Conservation (phyloP, 2,329 filamentous ascomycete genomes). For the Alternaria hordeiaustralica region DNA sequence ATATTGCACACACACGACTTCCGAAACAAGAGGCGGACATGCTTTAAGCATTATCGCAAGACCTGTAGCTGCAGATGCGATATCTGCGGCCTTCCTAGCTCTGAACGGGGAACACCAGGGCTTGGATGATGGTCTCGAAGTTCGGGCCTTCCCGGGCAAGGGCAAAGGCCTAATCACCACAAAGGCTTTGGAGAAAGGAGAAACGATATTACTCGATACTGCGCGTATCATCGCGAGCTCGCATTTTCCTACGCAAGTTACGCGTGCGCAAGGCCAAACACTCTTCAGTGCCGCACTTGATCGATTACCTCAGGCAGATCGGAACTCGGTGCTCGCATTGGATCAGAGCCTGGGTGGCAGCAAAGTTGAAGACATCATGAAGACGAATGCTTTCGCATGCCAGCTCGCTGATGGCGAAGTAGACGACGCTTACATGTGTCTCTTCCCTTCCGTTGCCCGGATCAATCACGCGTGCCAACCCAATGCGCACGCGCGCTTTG, state of each 20-base stretch:
- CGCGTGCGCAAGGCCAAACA: conserved; percentile 10
- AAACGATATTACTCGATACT: conserved; percentile 28
- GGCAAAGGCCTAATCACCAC: conserved; percentile 31
- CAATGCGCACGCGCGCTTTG: conserved; percentile 31
- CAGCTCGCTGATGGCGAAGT: conserved; percentile 25
- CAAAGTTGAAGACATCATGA: conserved; percentile 26
- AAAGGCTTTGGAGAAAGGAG: conserved; percentile 17
- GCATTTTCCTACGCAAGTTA: conserved; percentile 20
- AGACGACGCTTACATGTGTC: conserved; percentile 31
- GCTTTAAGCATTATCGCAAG: conserved; percentile 31
- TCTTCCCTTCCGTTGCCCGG: conserved; percentile 29
- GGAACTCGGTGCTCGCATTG: conserved; percentile 12
- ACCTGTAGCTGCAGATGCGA: conserved; percentile 20
- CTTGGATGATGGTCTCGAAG: conserved; percentile 11
- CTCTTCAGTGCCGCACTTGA: conserved; percentile 21
- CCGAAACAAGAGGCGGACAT: conserved; percentile 14
- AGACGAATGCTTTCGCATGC: conserved; percentile 35
- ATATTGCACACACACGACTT: conserved; percentile 29
- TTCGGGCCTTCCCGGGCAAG: conserved; percentile 27
- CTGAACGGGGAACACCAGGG: background rate
- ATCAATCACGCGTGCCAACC: conserved; percentile 36
- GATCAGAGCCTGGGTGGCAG: conserved; percentile 24
- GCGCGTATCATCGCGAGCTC: conserved; percentile 29
- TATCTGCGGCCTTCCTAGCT: conserved; percentile 15
- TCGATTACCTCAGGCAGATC: conserved; percentile 14